Evolutionary conservation across 2,329 filamentous ascomycete species (phyloP).

Genomic region (Fusarium gaditjirri): DNA sequence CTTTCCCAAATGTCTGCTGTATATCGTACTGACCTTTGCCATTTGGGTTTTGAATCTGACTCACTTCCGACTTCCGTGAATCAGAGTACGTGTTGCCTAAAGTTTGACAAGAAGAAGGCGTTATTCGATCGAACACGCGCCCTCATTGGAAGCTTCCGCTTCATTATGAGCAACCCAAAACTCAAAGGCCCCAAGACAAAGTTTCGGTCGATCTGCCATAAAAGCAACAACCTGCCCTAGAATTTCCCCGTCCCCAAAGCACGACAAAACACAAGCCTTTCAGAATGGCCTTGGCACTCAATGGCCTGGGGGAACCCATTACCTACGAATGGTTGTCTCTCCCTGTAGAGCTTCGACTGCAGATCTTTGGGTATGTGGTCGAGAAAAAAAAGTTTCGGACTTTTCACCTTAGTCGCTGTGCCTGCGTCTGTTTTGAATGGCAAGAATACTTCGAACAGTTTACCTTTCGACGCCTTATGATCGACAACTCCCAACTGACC

Average conservation of each 20-base stretch:
- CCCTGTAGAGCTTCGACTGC: not conserved
- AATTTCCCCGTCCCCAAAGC: rapidly evolving
- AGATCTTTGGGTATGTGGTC: not conserved
- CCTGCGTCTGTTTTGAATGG: not conserved
- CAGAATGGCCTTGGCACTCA: rapidly evolving
- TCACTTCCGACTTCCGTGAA: rapidly evolving
- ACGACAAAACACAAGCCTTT: rapidly evolving
- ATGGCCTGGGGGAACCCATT: rapidly evolving
- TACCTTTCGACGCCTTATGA: not conserved
- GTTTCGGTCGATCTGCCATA: rapidly evolving
- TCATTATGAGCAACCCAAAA: not conserved
- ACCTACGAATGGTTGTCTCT: not conserved
- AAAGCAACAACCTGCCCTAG: too few relatives aligned
- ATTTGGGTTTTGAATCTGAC: not conserved
- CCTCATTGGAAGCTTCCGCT: rapidly evolving
- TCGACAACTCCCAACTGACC: not conserved
- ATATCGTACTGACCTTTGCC: too few relatives aligned
- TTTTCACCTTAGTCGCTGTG: rapidly evolving
- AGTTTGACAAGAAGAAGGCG: not conserved
- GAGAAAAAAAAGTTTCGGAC: too few relatives aligned
- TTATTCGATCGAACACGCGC: not conserved
- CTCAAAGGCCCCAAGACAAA: rapidly evolving
- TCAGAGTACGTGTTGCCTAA: rapidly evolving
- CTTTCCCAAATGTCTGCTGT: too few relatives aligned
- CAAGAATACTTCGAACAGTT: not conserved